Evolutionary conservation across 73 alveolate species (phyloP), one percentile per base, ranked within the genome.

Genomic region (Paramecium pentaurelia): DNA sequence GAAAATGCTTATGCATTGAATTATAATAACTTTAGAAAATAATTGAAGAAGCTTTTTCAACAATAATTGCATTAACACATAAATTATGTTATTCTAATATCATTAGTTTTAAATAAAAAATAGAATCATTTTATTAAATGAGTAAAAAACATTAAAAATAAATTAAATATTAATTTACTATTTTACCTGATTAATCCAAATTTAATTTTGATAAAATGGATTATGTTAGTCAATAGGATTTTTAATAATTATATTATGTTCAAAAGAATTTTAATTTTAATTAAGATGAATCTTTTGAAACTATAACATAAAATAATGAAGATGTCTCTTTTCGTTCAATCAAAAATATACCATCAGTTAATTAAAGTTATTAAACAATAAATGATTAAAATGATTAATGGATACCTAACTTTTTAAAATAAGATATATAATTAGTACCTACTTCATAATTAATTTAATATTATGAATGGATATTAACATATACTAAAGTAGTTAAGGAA

Each of bases 381-480:
- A 45, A 42, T 45, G 91, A 80, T 34, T 16, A 80, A 32, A 27
- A 44, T 47, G 58, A 22, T 20, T 11, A 32, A 32, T 42, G 45
- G 47, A 32, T 80, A 47, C 91, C 91, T 4, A 32, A 80, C 20
- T 80, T 80, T 25, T 11, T 80, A 49, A 45, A 20, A 10, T 49
- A 80, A 18, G 91, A 80, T 80, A 40, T 80, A 6, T 42, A 40
- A 80, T 42, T 22, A 10, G 44, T 80, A 9, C 73, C 91, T 49
- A 45, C 37, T 7, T 45, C 77, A 27, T 44, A 45, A 80, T 25
- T 80, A 9, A 80, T 80, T 7, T 25, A 80, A 80, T 80, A 80
- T 80, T 80, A 80, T 14, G 91, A 80, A 28, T 80, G 91, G 91
- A 40, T 80, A 20, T 27, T 22, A 11, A 44, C 91, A 20, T 80